Base-by-base conservation (phyloP, 2,329 filamentous ascomycete genomes). In the Cladosporium cucumerinum region DNA sequence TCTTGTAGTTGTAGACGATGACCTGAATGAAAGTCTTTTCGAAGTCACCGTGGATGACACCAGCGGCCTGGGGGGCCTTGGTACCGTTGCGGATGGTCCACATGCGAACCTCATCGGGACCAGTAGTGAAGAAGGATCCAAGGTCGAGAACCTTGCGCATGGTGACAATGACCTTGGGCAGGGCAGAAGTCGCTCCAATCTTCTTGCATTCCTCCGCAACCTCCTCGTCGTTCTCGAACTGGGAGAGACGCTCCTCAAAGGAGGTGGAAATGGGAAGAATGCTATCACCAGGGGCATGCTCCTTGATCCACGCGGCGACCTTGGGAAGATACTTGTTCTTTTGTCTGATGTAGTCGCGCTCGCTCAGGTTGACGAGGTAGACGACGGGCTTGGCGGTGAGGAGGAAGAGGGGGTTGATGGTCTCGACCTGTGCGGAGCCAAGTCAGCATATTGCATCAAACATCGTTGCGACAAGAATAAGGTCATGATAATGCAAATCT, bases 1-100 rank as follows among this genome's bases (percentile, higher is more conserved):
- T 81, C 28, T 77, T 83, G 81, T 87, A 99, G 82, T 97, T 98
- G 82, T 96, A 98, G 32, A 97, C 93, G 69, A 99, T 86, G 68
- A 85, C 90, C 82, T 99, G 96, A 73, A 99, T 99, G 78, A 99
- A 99, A 0, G 96, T 99, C 88, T 99, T 99, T 81, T 99, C 95
- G 71, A 99, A 98, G 78, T 99, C 95, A 71, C 89, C 92, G 82
- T 99, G 95, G 72, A 99, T 99, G 68, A 99, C 95, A 85, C 95
- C 95, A 43, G 95, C 95, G 55, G 95, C 95, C 76, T 96, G 91
- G 21, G 95, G 95, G n/a, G 95, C 95, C 84, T 99, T 99, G 76
- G 90, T 97, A 72, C 93, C 93, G 75, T 91, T 93, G 66, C 95
- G 88, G 77, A 99, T 92, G 28, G 95, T 99, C 96, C 95, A 99